These are phyloP conservation scores for Thyridium curvatum DNA, from an alignment of 2,329 filamentous ascomycete genomes.

Conservation along the genomic window DNA sequence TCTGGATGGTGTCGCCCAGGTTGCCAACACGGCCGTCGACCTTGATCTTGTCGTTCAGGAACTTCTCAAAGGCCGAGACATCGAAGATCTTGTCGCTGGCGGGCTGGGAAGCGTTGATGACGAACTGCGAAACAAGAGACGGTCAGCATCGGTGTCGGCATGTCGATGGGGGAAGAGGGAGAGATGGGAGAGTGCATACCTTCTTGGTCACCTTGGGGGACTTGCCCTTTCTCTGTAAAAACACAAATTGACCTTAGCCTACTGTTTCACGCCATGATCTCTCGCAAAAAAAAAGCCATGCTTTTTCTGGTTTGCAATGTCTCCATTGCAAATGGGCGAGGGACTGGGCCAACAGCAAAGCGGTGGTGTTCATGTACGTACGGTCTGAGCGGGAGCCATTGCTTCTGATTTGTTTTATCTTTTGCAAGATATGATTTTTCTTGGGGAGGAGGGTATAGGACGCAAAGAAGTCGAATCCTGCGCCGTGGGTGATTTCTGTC, in stretches of 20 bases:
- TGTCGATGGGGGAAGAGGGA: neutral
- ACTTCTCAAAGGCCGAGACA: constrained; percentile 97
- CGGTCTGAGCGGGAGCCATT: constrained; percentile 77
- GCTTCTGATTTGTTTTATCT: constrained; percentile 33
- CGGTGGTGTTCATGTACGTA: constrained; percentile 67
- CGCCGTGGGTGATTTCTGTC: constrained; percentile 39
- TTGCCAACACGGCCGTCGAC: constrained; percentile 97
- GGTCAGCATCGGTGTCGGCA: constrained; percentile 8
- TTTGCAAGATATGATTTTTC: constrained; percentile 7
- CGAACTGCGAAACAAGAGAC: constrained; percentile 62
- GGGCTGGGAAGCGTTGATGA: constrained; percentile 99
- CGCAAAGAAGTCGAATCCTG: constrained; percentile 76
- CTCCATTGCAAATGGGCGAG: constrained; percentile 13
- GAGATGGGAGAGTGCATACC: constrained; percentile 39
- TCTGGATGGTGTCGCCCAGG: constrained; percentile 87
- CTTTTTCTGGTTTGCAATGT: no score
- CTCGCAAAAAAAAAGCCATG: constrained; percentile 15
- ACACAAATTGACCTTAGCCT: constrained; percentile 74
- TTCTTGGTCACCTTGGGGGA: constrained; percentile 75
- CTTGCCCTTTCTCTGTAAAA: constrained; percentile 61
- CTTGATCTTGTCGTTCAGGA: constrained; percentile 99
- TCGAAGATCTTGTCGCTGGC: constrained; percentile 99
- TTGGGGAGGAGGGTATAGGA: constrained; percentile 22
- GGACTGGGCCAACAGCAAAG: constrained; percentile 86
- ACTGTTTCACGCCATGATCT: constrained; percentile 69